Percentiles rank a stretch among this genome's conserved stretches.
Conservation (phyloP, 2,329 filamentous ascomycete species). For the Venturia aucupariae region DNA sequence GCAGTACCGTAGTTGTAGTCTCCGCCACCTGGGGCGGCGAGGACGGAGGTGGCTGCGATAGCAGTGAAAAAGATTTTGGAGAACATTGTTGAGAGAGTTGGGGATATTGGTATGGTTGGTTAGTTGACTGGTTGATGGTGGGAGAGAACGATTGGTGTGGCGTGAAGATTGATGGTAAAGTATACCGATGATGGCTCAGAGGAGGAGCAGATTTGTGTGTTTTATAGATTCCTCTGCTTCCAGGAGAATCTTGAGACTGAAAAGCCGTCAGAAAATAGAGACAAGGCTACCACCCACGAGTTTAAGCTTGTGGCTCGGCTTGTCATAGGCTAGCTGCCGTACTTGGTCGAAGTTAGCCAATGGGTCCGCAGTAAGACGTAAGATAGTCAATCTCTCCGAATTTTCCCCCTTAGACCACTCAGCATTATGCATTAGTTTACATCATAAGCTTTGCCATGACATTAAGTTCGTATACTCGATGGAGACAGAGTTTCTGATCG, state of each 20-base stretch:
- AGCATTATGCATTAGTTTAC: neutral
- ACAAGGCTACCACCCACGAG: neutral
- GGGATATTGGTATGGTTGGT: neutral
- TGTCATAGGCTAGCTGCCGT: neutral
- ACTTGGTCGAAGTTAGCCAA: neutral
- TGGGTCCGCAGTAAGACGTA: neutral
- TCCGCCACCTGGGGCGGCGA: conserved; percentile 5
- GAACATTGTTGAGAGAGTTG: conserved; percentile 1
- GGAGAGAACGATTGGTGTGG: neutral
- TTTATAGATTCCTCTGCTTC: neutral
- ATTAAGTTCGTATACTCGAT: neutral
- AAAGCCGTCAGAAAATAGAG: neutral
- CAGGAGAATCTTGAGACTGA: neutral
- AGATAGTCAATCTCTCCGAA: neutral
- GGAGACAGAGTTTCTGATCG: neutral
- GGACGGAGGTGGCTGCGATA: neutral
- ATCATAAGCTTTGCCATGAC: neutral
- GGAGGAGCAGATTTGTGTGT: neutral
- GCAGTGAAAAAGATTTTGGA: conserved; percentile 8
- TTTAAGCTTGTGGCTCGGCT: neutral
- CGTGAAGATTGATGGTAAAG: neutral
- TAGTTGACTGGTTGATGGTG: neutral
- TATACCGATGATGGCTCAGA: neutral
- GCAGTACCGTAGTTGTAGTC: neutral
- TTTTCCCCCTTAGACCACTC: neutral